Percentiles rank a stretch among this genome's conserved stretches.
These are phyloP conservation scores for Leishmania tarentolae DNA, from an alignment of 208 protist species.

Conservation along the genomic window DNA sequence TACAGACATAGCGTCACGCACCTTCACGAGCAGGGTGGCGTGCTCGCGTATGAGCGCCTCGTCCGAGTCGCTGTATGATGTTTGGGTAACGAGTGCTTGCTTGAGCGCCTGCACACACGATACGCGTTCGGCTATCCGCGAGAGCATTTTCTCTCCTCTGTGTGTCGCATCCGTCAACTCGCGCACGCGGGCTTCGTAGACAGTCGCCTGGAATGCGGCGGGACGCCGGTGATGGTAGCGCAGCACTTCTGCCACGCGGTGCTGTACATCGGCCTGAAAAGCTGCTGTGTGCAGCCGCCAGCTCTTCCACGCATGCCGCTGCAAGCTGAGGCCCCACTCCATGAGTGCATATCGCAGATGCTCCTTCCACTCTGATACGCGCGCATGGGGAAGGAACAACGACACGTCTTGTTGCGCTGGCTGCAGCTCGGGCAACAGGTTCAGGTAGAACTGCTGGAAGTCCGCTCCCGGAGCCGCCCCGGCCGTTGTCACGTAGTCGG, in stretches of 20 bases:
- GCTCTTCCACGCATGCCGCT: constrained; percentile 29
- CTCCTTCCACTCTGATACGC: constrained; percentile 36
- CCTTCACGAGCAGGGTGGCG: constrained; percentile 35
- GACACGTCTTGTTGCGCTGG: constrained; percentile 19
- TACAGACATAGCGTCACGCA: constrained; percentile 45
- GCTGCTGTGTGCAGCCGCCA: constrained; percentile 36
- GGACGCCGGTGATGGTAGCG: constrained; percentile 81
- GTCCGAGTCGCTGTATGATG: constrained; percentile 34
- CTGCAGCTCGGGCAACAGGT: constrained; percentile 42
- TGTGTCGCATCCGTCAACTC: constrained; percentile 62
- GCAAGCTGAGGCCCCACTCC: constrained; percentile 53
- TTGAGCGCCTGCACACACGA: constrained; percentile 43
- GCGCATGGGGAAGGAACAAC: constrained; percentile 42
- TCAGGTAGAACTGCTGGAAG: constrained; percentile 35
- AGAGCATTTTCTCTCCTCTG: constrained; percentile 56
- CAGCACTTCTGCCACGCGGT: constrained; percentile 63
- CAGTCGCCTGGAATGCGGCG: constrained; percentile 74
- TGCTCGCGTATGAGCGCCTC: constrained; percentile 43
- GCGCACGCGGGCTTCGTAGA: constrained; percentile 79
- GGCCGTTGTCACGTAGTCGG: background rate
- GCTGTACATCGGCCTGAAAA: constrained; percentile 41
- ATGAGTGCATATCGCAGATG: constrained; percentile 39
- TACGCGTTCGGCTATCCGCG: constrained; percentile 57
- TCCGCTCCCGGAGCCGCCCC: background rate
- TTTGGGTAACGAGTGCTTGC: constrained; percentile 36